Evolutionary conservation across 2,329 filamentous ascomycete genomes (phyloP).

Genomic region (Penicillium sp.): DNA sequence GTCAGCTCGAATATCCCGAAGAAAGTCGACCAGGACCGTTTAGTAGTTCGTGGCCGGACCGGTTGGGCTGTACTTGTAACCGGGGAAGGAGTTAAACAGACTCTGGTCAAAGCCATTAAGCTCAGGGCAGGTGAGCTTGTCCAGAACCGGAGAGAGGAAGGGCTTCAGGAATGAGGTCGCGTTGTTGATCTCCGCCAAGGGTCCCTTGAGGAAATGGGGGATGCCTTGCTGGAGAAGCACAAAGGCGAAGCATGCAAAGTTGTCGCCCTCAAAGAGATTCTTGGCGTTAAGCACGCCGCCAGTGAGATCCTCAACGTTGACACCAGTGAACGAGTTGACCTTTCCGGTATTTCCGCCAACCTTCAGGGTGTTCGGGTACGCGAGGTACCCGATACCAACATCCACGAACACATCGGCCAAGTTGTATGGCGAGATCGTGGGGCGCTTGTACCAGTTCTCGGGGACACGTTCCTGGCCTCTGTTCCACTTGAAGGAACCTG

Average conservation of each 20-base stretch:
- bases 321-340: slow-evolving; percentile 8
- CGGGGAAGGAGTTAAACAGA: slow-evolving; percentile 8
- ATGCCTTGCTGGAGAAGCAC: slow-evolving; percentile 6
- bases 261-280: slow-evolving; percentile 9
- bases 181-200: slow-evolving; percentile 2
- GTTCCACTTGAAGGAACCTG: slow-evolving; percentile 7
- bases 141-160: background rate
- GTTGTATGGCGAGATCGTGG: slow-evolving; percentile 7
- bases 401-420: slow-evolving; percentile 3
- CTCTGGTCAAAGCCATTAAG: slow-evolving; percentile 5
- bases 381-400: slow-evolving; percentile 9
- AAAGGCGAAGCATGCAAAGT: slow-evolving; percentile 10
- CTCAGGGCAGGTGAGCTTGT: slow-evolving; percentile 1
- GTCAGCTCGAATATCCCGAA: background rate
- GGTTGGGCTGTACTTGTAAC: slow-evolving; percentile 7
- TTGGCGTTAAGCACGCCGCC: slow-evolving; percentile 4
- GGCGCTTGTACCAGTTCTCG: slow-evolving; percentile 7
- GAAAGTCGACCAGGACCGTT: background rate
- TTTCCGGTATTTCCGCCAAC: slow-evolving; percentile 9
- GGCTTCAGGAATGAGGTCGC: slow-evolving; percentile 5
- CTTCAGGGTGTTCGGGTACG: slow-evolving; percentile 4
- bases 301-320: slow-evolving; percentile 4
- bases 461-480: slow-evolving; percentile 9
- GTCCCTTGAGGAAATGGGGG: slow-evolving; percentile 6
- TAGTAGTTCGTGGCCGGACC: slow-evolving; percentile 8